Base-by-base conservation (phyloP, 352 stramenopile species). In the Phytophthora citricola region DNA sequence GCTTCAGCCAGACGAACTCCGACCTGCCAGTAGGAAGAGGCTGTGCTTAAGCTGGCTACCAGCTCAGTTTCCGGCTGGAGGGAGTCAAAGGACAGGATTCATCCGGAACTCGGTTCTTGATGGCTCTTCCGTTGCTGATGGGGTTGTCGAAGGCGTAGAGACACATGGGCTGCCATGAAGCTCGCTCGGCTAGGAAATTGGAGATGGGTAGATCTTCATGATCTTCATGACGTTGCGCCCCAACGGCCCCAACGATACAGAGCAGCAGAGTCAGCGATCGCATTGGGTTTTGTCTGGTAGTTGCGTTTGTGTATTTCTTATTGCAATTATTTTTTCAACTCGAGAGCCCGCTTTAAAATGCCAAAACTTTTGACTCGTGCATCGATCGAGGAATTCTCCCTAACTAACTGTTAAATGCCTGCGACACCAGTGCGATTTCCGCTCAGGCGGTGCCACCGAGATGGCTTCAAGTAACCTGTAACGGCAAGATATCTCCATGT, bases 81-180 rank as follows among this genome's bases (percentile, higher is more conserved):
- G n/a, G 81, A 66, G 5, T 84, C 82, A 57, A 93, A 17, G 82
- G 84, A 66, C 84, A 93, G 2, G 1, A 14, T 20, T 63, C 61
- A 20, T 31, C 41, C 1, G 55, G 60, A 54, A 72, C 66, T 32
- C 15, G 41, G 17, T 78, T 74, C 46, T 9, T 48, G 1, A 72
- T 36, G 17, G 4, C 27, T 24, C n/a, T 24, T 4, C 44, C 52
- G 5, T 52, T 60, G n/a, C 3, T 53, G 11, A 71, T 73, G 20
- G 44, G 14, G 20, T 66, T 41, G 11, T 63, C 70, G 32, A 81
- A 81, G 2, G 58, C 58, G 59, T 81, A 81, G 22, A 81, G 66
- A 47, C 73, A 81, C 55, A 81, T 63, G 10, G 73, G 69, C 5
- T 67, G 29, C 70, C 71, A 72, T 1, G 22, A 27, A 1, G 31